Base-by-base conservation (phyloP, 352 stramenopile genomes). In the Phytopythium sindhum region DNA sequence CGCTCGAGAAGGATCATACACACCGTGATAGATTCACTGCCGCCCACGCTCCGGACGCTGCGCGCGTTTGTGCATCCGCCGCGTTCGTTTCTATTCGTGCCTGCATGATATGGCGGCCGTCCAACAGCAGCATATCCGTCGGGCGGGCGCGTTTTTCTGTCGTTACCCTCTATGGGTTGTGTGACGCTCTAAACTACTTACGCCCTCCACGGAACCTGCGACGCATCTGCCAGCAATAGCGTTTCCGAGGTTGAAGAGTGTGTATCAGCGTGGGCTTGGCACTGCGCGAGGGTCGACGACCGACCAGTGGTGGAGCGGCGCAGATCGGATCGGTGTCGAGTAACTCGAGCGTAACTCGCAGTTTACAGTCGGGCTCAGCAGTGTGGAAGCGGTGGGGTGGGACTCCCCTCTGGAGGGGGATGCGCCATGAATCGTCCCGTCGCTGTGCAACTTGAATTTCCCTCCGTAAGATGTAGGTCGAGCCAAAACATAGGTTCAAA, bases 391-490 rank as follows among this genome's bases (percentile, higher is more conserved):
- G n/a, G n/a, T n/a, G n/a, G n/a, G n/a, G n/a, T n/a, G n/a, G n/a
- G n/a, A n/a, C n/a, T n/a, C n/a, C n/a, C n/a, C n/a, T n/a, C n/a
- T n/a, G n/a, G n/a, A 8, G 31, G 31, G 8, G 31, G 31, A 35
- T 35, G 31, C 31, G 31, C 31, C 8, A 8, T 35, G 31, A 8
- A 35, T 11, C 9, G 23, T 8, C 45, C 45, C 26, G 45, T 53
- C 45, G 9, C 23, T 53, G n/a, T 19, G 23, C 45, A 53, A 53
- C 29, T 23, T 54, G 35, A 58, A 29, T 58, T 59, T 47, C 35
- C 31, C 53, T 33, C 53, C 15, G 7, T 17, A 21, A 8, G 14
- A 15, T 58, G 12, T 31, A 23, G 12, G 1, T 11, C n/a, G 24
- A 11, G 17, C 31, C 39, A 19, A 59, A 47, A 21, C 31, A 59